Conservation (phyloP, 2,329 filamentous ascomycete genomes). For the Reticulascus tulasneorum region DNA sequence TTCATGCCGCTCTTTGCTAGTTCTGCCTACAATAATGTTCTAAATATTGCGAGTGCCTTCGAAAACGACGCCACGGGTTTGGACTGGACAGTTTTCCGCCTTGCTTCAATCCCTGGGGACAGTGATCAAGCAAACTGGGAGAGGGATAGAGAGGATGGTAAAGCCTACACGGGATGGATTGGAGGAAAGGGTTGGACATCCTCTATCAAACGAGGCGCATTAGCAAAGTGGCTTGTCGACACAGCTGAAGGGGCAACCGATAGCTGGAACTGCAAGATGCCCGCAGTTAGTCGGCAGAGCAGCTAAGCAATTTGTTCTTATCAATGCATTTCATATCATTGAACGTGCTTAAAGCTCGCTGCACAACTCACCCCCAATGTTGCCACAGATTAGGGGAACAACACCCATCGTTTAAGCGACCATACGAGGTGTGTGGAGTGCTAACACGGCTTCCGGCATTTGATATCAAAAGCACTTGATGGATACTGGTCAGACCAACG, state of each 20-base stretch:
- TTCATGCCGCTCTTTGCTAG: constrained; percentile 7
- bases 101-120: constrained; percentile 21
- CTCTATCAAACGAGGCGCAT: constrained; percentile 12
- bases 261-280: constrained; percentile 20
- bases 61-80: constrained; percentile 16
- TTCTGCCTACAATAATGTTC: constrained; percentile 15
- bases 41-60: constrained; percentile 17
- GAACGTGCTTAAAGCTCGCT: too few relatives aligned
- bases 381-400: too few relatives aligned
- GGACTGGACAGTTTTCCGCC: constrained; percentile 25
- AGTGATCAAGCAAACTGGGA: constrained; percentile 22
- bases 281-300: too few relatives aligned
- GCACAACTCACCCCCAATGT: too few relatives aligned
- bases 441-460: too few relatives aligned
- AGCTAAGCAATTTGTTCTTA: too few relatives aligned
- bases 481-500: too few relatives aligned
- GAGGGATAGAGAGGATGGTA: constrained; percentile 20
- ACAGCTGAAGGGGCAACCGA: constrained; percentile 14
- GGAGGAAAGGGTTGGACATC: constrained; percentile 16
- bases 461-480: too few relatives aligned
- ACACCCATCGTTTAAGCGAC: too few relatives aligned
- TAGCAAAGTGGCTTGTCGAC: constrained; percentile 27
- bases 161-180: constrained; percentile 16
- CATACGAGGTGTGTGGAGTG: too few relatives aligned
- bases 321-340: too few relatives aligned